Evolutionary conservation across 148 eudicot species (phyloP).

Genomic region (Rhododendron ovatum): DNA sequence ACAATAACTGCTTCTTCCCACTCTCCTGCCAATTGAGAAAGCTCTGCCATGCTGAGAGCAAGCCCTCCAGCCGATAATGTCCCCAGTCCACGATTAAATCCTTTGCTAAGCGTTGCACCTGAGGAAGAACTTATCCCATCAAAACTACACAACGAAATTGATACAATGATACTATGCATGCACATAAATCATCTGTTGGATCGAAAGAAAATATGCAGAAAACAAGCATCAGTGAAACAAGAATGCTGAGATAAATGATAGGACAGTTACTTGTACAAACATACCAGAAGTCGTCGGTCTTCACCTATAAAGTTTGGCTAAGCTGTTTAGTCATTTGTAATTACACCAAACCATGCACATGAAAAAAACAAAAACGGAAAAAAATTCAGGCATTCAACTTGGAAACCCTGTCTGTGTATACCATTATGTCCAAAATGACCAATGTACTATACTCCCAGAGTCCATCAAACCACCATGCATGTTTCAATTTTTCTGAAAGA

Average conservation of each 20-base stretch:
- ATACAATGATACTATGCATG: background rate
- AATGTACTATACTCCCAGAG: background rate
- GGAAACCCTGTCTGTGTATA: background rate
- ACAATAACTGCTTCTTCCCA: conserved; percentile 65
- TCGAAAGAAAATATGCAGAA: background rate
- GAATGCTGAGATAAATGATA: background rate
- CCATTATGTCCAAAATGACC: background rate
- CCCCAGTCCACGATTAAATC: conserved; percentile 78
- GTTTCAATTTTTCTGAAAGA: background rate
- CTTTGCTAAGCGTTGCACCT: conserved; percentile 89
- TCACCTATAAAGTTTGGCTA: background rate
- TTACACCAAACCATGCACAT: background rate
- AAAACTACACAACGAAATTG: background rate
- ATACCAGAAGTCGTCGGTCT: background rate
- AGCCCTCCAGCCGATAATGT: conserved; percentile 78
- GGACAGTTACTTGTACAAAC: background rate
- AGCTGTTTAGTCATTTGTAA: background rate
- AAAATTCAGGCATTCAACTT: background rate
- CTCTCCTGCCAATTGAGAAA: conserved; percentile 58
- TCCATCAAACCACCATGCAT: background rate
- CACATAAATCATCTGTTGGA: background rate
- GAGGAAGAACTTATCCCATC: conserved; percentile 2
- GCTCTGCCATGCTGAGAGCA: conserved; percentile 59
- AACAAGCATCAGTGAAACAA: background rate
- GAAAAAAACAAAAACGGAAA: background rate